phyloP scores from a whole-genome alignment of 192 early-diverging fungal species.

The Coemansia sp. region DNA sequence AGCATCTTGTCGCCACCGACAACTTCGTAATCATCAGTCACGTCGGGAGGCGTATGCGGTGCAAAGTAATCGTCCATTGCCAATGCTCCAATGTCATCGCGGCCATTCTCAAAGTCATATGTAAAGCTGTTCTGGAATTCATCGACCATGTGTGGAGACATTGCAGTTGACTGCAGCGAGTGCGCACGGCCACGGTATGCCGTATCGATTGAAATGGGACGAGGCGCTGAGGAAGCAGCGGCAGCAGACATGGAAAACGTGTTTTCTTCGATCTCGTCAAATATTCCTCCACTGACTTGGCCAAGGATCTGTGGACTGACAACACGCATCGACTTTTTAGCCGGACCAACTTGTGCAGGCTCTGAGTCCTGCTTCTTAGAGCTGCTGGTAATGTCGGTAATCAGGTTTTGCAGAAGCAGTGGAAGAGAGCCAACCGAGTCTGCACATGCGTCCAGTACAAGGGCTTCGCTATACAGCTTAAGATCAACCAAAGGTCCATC shows the following conservation, averaged over 20 bases:
- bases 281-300: constrained; percentile 32
- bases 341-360: background rate
- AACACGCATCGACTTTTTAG: constrained; percentile 5
- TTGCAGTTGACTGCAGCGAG: constrained; percentile 5
- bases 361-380: background rate
- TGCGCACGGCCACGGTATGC: constrained; percentile 7
- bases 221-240: background rate
- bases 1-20: constrained; percentile 31
- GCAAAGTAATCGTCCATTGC: constrained; percentile 48
- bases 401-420: constrained; percentile 22
- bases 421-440: constrained; percentile 42
- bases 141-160: constrained; percentile 12
- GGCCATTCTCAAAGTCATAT: constrained; percentile 44
- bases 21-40: constrained; percentile 45
- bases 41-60: constrained; percentile 29
- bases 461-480: constrained; percentile 41
- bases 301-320: constrained; percentile 33
- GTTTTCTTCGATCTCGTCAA: constrained; percentile 50
- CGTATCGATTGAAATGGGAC: background rate
- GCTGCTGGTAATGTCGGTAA: constrained; percentile 18
- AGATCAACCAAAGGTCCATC: constrained; percentile 42
- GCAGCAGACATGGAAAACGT: constrained; percentile 24
- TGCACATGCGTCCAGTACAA: constrained; percentile 41
- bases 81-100: constrained; percentile 37
- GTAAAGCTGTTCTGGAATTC: constrained; percentile 32